Evolutionary conservation across 2,329 filamentous ascomycete genomes (phyloP).

Genomic region (Boeremia exigua): DNA sequence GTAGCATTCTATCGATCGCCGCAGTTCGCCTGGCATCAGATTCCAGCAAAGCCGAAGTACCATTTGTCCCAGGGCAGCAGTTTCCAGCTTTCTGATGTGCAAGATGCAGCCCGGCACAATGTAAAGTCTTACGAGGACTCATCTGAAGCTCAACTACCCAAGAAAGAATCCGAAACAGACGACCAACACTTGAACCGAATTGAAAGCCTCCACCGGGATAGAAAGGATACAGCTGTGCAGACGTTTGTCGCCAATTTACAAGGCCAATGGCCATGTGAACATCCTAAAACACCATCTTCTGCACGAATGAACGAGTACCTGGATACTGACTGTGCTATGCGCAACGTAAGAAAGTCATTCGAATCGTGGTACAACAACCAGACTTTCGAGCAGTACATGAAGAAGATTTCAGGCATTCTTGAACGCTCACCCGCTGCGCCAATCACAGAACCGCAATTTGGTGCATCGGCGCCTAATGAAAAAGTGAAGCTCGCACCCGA

Average conservation of each 20-base stretch:
- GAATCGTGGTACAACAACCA: not conserved
- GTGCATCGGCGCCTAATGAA: not conserved
- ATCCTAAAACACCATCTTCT: not conserved
- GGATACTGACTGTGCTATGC: not conserved
- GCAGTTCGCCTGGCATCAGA: slow-evolving; percentile 7
- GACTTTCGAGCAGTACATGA: slow-evolving; percentile 9
- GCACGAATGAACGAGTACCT: not conserved
- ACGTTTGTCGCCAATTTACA: slow-evolving; percentile 21
- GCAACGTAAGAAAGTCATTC: not conserved
- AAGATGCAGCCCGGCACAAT: not conserved
- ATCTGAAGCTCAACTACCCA: slow-evolving; percentile 23
- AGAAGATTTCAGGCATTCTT: slow-evolving; percentile 20
- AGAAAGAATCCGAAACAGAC: slow-evolving; percentile 16
- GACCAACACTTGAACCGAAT: slow-evolving; percentile 18
- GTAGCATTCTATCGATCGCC: slow-evolving; percentile 25
- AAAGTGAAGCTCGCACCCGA: not conserved
- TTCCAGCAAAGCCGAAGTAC: slow-evolving; percentile 13
- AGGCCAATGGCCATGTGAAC: not conserved
- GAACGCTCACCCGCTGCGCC: slow-evolving; percentile 7
- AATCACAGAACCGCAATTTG: not conserved
- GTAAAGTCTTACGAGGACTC: slow-evolving; percentile 14
- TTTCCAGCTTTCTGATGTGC: slow-evolving; percentile 2
- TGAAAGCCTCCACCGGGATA: slow-evolving; percentile 1
- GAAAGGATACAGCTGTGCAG: slow-evolving; percentile 13
- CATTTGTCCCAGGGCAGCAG: slow-evolving; percentile 19